Evolutionary conservation across 164 flowering plant genomes (phyloP).

Genomic region (Magnolia kwangsiensis): DNA sequence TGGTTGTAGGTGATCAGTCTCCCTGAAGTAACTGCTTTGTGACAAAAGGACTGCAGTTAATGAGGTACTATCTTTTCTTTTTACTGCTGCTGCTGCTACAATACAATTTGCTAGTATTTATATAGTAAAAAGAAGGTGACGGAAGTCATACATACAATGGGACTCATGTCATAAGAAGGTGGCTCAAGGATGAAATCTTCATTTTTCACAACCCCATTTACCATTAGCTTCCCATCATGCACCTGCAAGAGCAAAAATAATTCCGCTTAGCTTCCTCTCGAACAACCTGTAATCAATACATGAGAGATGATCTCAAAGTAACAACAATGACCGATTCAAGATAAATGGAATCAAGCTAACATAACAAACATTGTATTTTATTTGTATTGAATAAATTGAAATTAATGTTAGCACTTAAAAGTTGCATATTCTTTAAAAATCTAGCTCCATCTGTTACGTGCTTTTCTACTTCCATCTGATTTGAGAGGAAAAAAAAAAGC

Average conservation of each 20-base stretch:
- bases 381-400: neutral
- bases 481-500: neutral
- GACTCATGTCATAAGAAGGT: constrained; percentile 81
- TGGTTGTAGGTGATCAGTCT: too few relatives aligned
- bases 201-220: constrained; percentile 71
- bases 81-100: neutral
- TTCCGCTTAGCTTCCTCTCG: neutral
- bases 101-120: neutral
- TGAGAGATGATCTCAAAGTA: neutral
- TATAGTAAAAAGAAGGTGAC: neutral
- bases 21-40: too few relatives aligned
- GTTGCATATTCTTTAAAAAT: too few relatives aligned
- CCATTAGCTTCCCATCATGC: constrained; percentile 74
- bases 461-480: too few relatives aligned
- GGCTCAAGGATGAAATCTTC: constrained; percentile 75
- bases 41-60: too few relatives aligned
- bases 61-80: neutral
- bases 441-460: too few relatives aligned
- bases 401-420: too few relatives aligned
- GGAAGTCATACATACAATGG: constrained; percentile 50
- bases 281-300: neutral
- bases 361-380: too few relatives aligned
- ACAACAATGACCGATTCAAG: too few relatives aligned
- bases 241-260: constrained; percentile 50
- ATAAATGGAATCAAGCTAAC: neutral